Evolutionary conservation across 495 filamentous ascomycete species (phyloP).

Genomic region (Podospora comata): DNA sequence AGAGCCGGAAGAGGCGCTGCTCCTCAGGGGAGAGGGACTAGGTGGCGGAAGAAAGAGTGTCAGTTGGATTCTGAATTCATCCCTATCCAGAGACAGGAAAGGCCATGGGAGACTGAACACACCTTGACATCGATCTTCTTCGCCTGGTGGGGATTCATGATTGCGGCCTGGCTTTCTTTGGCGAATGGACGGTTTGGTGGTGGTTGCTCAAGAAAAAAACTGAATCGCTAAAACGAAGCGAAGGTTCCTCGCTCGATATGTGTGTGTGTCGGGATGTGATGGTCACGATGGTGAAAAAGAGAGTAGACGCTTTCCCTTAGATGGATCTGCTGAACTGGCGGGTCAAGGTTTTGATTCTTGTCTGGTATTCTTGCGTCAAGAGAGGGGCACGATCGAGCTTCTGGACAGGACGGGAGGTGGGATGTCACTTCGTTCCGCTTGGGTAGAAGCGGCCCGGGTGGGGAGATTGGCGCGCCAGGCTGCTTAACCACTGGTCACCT

Average conservation of each 20-base stretch:
- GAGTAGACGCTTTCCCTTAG: not conserved
- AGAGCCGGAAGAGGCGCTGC: slow-evolving; percentile 91
- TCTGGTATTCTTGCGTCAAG: slow-evolving; percentile 9
- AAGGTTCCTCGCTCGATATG: not conserved
- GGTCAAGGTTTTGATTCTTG: not conserved
- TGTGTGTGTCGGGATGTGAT: not conserved
- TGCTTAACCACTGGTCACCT: not conserved
- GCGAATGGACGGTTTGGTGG: not conserved
- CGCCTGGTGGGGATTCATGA: slow-evolving; percentile 92
- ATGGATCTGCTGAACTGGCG: not conserved
- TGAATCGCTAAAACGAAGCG: not conserved
- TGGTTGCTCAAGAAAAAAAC: not conserved
- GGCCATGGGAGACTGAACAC: slow-evolving; percentile 39
- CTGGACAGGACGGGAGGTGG: slow-evolving; percentile 5
- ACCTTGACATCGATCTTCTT: slow-evolving; percentile 97
- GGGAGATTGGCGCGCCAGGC: not conserved
- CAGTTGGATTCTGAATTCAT: slow-evolving; percentile 13
- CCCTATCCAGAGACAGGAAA: slow-evolving; percentile 16
- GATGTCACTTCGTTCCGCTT: slow-evolving; percentile 7
- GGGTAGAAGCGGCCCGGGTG: not conserved
- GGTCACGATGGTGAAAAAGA: not conserved
- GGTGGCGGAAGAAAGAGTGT: not conserved
- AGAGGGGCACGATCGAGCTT: slow-evolving; percentile 1
- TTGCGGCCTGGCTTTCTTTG: slow-evolving; percentile 27
- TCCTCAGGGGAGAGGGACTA: slow-evolving; percentile 88